Evolutionary conservation across 768 basidiomycete species (phyloP), one percentile per base, ranked within the genome.

Genomic region (Coprinopsis sp.): DNA sequence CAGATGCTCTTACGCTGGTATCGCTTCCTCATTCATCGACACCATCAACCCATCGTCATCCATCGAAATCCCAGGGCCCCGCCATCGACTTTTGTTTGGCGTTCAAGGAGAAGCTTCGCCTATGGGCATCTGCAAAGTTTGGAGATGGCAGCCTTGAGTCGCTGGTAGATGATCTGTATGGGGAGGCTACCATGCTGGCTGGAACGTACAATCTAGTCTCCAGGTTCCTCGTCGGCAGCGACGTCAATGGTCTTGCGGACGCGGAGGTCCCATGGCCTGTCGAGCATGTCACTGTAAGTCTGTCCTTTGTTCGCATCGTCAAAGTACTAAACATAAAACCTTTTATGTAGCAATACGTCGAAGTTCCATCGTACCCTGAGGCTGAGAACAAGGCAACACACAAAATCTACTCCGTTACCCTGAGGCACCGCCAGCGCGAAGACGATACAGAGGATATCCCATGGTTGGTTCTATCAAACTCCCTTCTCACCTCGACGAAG

Each of bases 141-240:
- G 44, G 28, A 1, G 50, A 53, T 12, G 51, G 61, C 11, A 60
- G 61, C 2, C 41, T 63, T 11, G 54, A 66, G 33, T 60, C 52
- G 6, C 54, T 55, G 39, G 59, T 63, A 0, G 67, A 77, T 36
- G 73, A 73, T 57, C 51, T 78, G 6, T 67, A 81, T 30, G 74
- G 79, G 29, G 82, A 85, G 55, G 76, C 73, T 16, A 68, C 72
- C 1, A 69, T 76, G 43, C 66, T 76, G 2, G 73, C 75, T 0
- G 76, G 76, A 4, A 63, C 69, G 0, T 85, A 85, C 61, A 84
- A 84, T 63, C 79, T 84, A 77, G 82, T 85, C 6, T 82, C 81
- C 16, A 70, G 83, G n/a, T 76, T 84, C 53, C 65, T 85, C 24
- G 64, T 82, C 11, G 71, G 80, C 0, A 68, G 78, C 11, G 81